Evolutionary conservation across 225 moss, liverwort and hornwort species (phyloP), one percentile per base, ranked within the genome.

Genomic region (Physcomitrellopsis africana): DNA sequence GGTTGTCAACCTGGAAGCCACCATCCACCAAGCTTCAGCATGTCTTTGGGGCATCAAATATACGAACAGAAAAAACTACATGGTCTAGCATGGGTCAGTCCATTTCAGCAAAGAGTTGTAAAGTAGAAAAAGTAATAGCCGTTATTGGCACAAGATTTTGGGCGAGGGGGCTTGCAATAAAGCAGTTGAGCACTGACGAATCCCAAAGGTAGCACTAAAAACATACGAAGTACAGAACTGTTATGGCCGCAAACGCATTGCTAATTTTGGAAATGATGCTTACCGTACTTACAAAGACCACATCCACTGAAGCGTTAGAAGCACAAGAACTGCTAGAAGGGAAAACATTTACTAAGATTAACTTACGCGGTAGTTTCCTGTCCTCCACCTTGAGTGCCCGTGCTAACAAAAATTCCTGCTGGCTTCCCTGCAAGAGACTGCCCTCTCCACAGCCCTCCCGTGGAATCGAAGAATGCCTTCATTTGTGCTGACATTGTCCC

Each of bases 321-420:
- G 54, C 3, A 17, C 58, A 60, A 15, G 52, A 44, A 19, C 9
- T 37, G 46, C 11, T 18, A 1, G 46, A 68, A 56, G 11, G 13
- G 8, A 42, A 62, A 56, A 1, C 22, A 9, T 52, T 5, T 10
- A 20, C 12, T 10, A 0, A 41, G 41, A 37, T 37, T 7, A 32
- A 74, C 92, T 85, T 84, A 92, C 87, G 90, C 94, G 24, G 94
- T 92, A 60, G 94, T 94, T 81, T 94, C 94, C 75, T 94, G 94
- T 29, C 94, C 94, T 61, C 94, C 94, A 11, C 90, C 90, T 81
- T 94, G 94, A 55, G 90, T 89, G 45, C 92, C 94, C 2, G 92
- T 92, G 69, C 92, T 91, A 5, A 90, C 70, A 57, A 94, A 94
- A 24, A 94, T n/a, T 3, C 94, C 94, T 0, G 87, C 94, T 70